Percentiles rank a stretch among this genome's conserved stretches.
These are phyloP conservation scores for Xylariaceae sp. DNA, from an alignment of 2,329 filamentous ascomycete genomes.

Conservation along the genomic window DNA sequence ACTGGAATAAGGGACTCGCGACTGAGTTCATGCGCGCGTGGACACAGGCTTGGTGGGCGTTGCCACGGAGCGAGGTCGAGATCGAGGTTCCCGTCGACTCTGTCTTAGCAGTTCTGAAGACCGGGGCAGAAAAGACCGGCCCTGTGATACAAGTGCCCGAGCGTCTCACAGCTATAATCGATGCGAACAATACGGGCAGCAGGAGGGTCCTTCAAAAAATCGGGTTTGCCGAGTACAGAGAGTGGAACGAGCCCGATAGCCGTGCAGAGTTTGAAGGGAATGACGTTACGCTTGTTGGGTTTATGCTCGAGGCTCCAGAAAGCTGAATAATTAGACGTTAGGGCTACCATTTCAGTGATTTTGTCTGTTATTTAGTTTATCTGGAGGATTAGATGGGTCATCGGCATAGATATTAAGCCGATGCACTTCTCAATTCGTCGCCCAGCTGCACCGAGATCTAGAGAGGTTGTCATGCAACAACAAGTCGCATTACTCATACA, in stretches of 20 bases:
- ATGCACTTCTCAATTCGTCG: too few species aligned
- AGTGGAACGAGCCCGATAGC: slow-evolving; percentile 43
- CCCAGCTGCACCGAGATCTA: too few species aligned
- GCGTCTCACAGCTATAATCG: slow-evolving; percentile 54
- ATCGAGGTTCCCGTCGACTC: slow-evolving; percentile 50
- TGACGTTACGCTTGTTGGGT: slow-evolving; percentile 23
- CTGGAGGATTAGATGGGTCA: neutral
- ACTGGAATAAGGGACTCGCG: slow-evolving; percentile 63
- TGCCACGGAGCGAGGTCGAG: slow-evolving; percentile 54
- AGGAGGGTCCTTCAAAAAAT: slow-evolving; percentile 61
- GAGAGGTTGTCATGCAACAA: too few species aligned
- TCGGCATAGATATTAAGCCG: too few species aligned
- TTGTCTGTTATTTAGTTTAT: neutral
- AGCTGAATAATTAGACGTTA: slow-evolving; percentile 3
- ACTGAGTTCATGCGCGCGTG: slow-evolving; percentile 61
- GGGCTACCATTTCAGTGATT: neutral
- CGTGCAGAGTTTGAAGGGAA: slow-evolving; percentile 18
- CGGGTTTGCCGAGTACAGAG: slow-evolving; percentile 57
- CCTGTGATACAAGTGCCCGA: slow-evolving; percentile 45
- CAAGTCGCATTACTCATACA: too few species aligned
- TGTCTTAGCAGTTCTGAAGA: slow-evolving; percentile 43
- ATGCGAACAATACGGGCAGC: slow-evolving; percentile 57
- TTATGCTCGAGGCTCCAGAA: slow-evolving; percentile 18
- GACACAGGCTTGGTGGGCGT: slow-evolving; percentile 52
- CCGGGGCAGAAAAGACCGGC: slow-evolving; percentile 17